phyloP scores from a whole-genome alignment of 805 yeast species.

The Hanseniaspora clermontiae region DNA sequence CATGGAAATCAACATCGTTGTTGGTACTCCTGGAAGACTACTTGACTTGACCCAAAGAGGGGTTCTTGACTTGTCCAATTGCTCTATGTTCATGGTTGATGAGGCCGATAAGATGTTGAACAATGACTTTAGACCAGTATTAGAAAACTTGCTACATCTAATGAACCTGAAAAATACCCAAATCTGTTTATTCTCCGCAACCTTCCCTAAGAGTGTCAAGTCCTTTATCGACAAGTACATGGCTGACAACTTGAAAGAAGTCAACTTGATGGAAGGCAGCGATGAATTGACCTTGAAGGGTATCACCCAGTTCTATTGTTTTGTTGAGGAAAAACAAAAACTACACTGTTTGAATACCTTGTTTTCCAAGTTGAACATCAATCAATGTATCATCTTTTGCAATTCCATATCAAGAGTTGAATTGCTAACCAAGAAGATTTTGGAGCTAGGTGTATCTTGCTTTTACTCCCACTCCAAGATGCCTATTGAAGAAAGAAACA shows the following conservation, averaged over 20 bases:
- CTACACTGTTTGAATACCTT: slow-evolving; percentile 90
- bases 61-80: slow-evolving; percentile 74
- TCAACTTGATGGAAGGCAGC: slow-evolving; percentile 73
- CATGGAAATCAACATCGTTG: slow-evolving; percentile 86
- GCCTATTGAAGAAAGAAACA: slow-evolving; percentile 95
- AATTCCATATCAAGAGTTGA: slow-evolving; percentile 95
- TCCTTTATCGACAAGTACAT: slow-evolving; percentile 83
- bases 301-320: slow-evolving; percentile 95
- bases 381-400: slow-evolving; percentile 93
- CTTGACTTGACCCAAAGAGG: slow-evolving; percentile 82
- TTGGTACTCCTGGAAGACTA: slow-evolving; percentile 97
- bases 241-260: slow-evolving; percentile 73
- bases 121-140: slow-evolving; percentile 74
- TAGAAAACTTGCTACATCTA: slow-evolving; percentile 71
- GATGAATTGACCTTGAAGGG: slow-evolving; percentile 82
- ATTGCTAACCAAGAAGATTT: slow-evolving; percentile 84
- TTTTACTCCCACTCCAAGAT: slow-evolving; percentile 93
- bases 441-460: slow-evolving; percentile 93
- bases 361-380: slow-evolving; percentile 85
- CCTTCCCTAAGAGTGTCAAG: slow-evolving; percentile 90
- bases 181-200: slow-evolving; percentile 81
- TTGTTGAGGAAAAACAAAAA: slow-evolving; percentile 92
- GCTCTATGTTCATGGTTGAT: slow-evolving; percentile 88
- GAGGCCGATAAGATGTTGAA: slow-evolving; percentile 96
- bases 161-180: slow-evolving; percentile 65